Percentiles rank a stretch among this genome's conserved stretches.
Conservation (phyloP, 768 basidiomycete genomes). For the Lactarius indigo region DNA sequence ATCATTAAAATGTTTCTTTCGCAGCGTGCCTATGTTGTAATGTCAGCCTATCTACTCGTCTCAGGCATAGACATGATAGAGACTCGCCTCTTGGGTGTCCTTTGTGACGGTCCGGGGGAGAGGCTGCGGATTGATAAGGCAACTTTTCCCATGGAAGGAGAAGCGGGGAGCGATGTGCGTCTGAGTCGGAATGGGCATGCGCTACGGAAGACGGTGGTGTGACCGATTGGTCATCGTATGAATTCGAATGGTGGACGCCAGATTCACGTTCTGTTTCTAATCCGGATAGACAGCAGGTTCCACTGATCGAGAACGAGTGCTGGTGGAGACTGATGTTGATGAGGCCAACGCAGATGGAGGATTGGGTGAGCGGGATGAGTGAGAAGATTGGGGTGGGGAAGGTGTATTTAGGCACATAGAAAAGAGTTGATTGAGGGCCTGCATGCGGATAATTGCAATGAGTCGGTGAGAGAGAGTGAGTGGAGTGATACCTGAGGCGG, state of each 20-base stretch:
- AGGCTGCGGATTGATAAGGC: slow-evolving; percentile 29
- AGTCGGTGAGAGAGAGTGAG: not conserved
- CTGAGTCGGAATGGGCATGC: slow-evolving; percentile 35
- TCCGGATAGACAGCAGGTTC: slow-evolving; percentile 46
- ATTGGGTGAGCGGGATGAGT: slow-evolving; percentile 36
- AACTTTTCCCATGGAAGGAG: slow-evolving; percentile 36
- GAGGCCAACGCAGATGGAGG: slow-evolving; percentile 18
- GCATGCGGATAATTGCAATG: not conserved
- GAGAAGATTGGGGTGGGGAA: slow-evolving; percentile 41
- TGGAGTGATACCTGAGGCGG: not conserved
- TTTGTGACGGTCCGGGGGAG: slow-evolving; percentile 39
- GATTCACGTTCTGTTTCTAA: slow-evolving; percentile 82
- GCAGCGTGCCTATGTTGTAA: too few species aligned
- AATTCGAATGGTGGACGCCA: slow-evolving; percentile 25
- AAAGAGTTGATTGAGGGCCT: slow-evolving; percentile 47
- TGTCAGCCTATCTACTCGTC: too few species aligned
- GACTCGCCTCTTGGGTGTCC: slow-evolving; percentile 41
- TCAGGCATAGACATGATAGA: slow-evolving; percentile 36
- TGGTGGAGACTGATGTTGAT: slow-evolving; percentile 26
- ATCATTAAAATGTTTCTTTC: too few species aligned
- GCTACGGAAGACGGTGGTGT: slow-evolving; percentile 36
- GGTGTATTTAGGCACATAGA: slow-evolving; percentile 55
- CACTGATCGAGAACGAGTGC: slow-evolving; percentile 35
- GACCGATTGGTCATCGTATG: slow-evolving; percentile 39
- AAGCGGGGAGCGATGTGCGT: slow-evolving; percentile 47